Evolutionary conservation across 225 moss, liverwort and hornwort genomes (phyloP).

Genomic region (Pseudisothecium myosuroides): DNA sequence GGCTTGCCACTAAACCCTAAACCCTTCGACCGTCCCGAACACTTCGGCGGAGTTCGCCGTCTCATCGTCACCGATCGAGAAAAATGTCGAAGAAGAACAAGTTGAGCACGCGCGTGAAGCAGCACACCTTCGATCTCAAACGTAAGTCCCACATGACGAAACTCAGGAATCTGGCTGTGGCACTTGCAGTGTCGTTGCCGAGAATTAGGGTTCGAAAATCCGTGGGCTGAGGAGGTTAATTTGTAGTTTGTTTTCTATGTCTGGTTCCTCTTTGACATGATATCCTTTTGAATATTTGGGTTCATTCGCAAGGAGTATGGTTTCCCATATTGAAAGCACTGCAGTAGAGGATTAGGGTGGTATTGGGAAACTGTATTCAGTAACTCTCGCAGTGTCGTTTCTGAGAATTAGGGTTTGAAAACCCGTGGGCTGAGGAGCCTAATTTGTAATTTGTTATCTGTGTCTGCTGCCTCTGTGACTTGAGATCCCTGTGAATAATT

Average conservation of each 20-base stretch:
- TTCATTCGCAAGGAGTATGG: not conserved
- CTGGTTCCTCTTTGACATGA: not conserved
- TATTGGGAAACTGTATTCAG: too few relatives aligned
- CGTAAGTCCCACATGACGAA: not conserved
- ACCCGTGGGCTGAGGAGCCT: not conserved
- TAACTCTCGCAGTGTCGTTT: not conserved
- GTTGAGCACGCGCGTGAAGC: slow-evolving; percentile 52
- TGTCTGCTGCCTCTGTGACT: not conserved
- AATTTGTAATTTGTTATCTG: not conserved
- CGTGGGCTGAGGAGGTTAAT: not conserved
- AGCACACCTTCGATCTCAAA: slow-evolving; percentile 43
- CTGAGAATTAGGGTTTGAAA: not conserved
- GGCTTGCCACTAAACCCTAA: not conserved
- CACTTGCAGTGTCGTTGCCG: not conserved
- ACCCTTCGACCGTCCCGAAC: not conserved
- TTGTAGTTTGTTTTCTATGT: not conserved
- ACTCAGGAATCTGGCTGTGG: not conserved
- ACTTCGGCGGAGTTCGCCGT: not conserved
- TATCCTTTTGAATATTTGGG: not conserved
- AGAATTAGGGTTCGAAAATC: not conserved
- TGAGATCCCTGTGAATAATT: not conserved
- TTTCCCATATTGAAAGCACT: not conserved
- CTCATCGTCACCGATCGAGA: not conserved
- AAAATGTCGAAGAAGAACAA: slow-evolving; percentile 65
- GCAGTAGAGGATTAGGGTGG: not conserved